These are phyloP conservation scores for Aspergillus bombycis DNA, from an alignment of 2,329 filamentous ascomycete species.

Conservation along the genomic window DNA sequence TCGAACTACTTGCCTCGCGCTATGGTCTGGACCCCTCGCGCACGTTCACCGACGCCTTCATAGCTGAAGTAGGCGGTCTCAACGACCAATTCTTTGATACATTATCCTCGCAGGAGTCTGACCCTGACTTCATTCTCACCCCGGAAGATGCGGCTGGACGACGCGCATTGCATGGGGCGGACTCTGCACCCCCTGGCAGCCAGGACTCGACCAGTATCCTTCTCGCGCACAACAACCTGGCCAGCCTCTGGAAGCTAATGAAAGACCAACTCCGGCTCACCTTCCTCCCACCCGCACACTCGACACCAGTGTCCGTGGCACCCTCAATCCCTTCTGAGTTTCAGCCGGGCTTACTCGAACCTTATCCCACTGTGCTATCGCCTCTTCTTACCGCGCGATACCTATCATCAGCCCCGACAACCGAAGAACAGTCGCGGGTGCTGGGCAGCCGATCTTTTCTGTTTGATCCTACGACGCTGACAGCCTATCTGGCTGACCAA, in stretches of 20 bases:
- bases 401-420: constrained; percentile 39
- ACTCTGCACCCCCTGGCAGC: constrained; percentile 31
- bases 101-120: constrained; percentile 35
- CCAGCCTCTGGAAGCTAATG: constrained; percentile 65
- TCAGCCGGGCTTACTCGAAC: constrained; percentile 38
- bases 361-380: constrained; percentile 46
- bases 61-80: constrained; percentile 71
- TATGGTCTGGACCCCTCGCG: constrained; percentile 69
- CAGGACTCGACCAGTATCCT: constrained; percentile 56
- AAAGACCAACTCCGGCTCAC: constrained; percentile 62
- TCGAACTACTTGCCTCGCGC: constrained; percentile 68
- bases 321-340: constrained; percentile 36
- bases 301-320: constrained; percentile 22
- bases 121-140: constrained; percentile 29
- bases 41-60: constrained; percentile 76
- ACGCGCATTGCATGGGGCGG: constrained; percentile 10
- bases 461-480: constrained; percentile 66
- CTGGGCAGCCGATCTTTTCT: constrained; percentile 65
- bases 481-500: constrained; percentile 67
- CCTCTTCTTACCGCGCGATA: constrained; percentile 50
- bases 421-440: constrained; percentile 27
- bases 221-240: constrained; percentile 62
- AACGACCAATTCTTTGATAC: constrained; percentile 67
- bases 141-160: constrained; percentile 26
- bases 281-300: constrained; percentile 35